Evolutionary conservation across 2,329 filamentous ascomycete genomes (phyloP).

Genomic region (Alternaria triticimaculans): DNA sequence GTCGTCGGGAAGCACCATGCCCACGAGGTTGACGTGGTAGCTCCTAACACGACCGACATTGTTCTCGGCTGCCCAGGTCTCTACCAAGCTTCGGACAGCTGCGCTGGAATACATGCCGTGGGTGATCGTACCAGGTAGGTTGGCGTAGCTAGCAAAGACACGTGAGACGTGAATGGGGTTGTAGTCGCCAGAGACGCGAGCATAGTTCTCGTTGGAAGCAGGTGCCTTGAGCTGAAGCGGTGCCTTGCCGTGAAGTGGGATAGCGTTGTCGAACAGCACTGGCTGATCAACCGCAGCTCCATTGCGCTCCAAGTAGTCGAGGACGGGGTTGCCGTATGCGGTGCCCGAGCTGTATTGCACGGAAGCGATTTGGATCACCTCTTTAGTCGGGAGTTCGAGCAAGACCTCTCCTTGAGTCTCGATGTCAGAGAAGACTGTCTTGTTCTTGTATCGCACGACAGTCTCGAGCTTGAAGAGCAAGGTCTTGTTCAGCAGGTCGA

Average conservation of each 20-base stretch:
- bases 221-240: constrained; percentile 88
- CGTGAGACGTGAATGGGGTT: constrained; percentile 99
- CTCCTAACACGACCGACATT: constrained; percentile 96
- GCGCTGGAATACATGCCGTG: constrained; percentile 99
- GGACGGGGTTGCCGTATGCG: constrained; percentile 94
- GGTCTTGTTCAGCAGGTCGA: constrained; percentile 89
- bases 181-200: constrained; percentile 95
- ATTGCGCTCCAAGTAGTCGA: constrained; percentile 92
- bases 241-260: constrained; percentile 90
- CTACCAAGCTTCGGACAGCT: constrained; percentile 91
- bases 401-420: constrained; percentile 92
- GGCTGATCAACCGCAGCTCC: constrained; percentile 94
- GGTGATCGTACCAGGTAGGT: constrained; percentile 94
- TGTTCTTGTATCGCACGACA: constrained; percentile 92
- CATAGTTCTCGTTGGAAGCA: constrained; percentile 96
- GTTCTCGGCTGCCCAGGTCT: constrained; percentile 99
- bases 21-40: constrained; percentile 96
- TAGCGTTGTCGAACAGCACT: constrained; percentile 95
- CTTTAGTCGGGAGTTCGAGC: constrained; percentile 93
- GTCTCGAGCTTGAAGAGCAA: constrained; percentile 95
- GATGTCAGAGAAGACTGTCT: constrained; percentile 86
- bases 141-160: constrained; percentile 94
- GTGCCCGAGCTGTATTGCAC: constrained; percentile 92
- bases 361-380: constrained; percentile 95
- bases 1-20: constrained; percentile 98